phyloP scores from a whole-genome alignment of 225 moss, liverwort and hornwort genomes.

The Anthoceros angustus region DNA sequence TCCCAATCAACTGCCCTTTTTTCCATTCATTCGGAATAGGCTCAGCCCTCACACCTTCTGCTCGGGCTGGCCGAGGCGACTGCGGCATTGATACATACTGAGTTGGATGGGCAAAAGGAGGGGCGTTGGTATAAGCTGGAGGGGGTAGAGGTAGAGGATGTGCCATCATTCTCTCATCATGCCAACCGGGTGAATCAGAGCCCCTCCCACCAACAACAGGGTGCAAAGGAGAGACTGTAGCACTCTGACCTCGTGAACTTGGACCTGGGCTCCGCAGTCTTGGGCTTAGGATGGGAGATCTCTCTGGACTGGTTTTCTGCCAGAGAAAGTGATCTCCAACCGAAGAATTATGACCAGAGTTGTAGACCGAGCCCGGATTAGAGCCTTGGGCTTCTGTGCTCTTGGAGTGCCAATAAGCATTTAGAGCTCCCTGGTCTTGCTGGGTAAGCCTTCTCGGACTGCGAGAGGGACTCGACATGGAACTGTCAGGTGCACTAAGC shows the following conservation, averaged over 20 bases:
- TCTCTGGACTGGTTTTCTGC: constrained; percentile 42
- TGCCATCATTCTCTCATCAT: constrained; percentile 60
- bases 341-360: constrained; percentile 82
- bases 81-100: constrained; percentile 33
- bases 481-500: constrained; percentile 72
- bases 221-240: background rate
- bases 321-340: constrained; percentile 25
- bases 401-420: constrained; percentile 14
- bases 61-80: constrained; percentile 33
- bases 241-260: constrained; percentile 29
- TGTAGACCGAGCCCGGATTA: constrained; percentile 72
- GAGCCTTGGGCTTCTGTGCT: constrained; percentile 44
- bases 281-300: constrained; percentile 78
- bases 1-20: constrained; percentile 87
- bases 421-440: constrained; percentile 19
- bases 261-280: constrained; percentile 72
- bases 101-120: constrained; percentile 19
- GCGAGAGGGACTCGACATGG: constrained; percentile 80
- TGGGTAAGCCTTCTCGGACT: constrained; percentile 45
- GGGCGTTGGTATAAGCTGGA: constrained; percentile 20
- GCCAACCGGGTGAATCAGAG: constrained; percentile 61
- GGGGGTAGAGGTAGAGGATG: constrained; percentile 89
- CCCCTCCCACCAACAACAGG: constrained; percentile 17
- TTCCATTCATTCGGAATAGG: constrained; percentile 63
- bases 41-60: constrained; percentile 23